Evolutionary conservation across 345 rosid species (phyloP).

Genomic region (Brassica napus): Da-Ae NC_063449.1:43338501-43339000

Average conservation of each 20-base stretch:
- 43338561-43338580: constrained; percentile 3
- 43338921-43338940: constrained; percentile 40
- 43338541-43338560: not conserved
- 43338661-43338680: not conserved
- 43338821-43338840: constrained; percentile 41
- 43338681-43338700: not conserved
- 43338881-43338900: constrained; percentile 7
- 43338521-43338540: not conserved
- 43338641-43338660: not conserved
- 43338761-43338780: constrained; percentile 43
- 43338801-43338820: constrained; percentile 53
- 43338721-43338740: constrained; percentile 12
- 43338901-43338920: constrained; percentile 7
- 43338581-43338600: not conserved
- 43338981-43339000: not conserved
- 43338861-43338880: constrained; percentile 22
- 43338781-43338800: constrained; percentile 47
- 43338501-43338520: not conserved
- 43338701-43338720: not conserved
- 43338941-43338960: constrained; percentile 11
- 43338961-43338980: constrained; percentile 11
- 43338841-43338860: constrained; percentile 39
- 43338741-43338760: constrained; percentile 33
- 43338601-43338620: not conserved
- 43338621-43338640: not conserved